These are phyloP conservation scores for Saraca asoca DNA, from an alignment of 331 rosid species.

Conservation along the genomic window DNA sequence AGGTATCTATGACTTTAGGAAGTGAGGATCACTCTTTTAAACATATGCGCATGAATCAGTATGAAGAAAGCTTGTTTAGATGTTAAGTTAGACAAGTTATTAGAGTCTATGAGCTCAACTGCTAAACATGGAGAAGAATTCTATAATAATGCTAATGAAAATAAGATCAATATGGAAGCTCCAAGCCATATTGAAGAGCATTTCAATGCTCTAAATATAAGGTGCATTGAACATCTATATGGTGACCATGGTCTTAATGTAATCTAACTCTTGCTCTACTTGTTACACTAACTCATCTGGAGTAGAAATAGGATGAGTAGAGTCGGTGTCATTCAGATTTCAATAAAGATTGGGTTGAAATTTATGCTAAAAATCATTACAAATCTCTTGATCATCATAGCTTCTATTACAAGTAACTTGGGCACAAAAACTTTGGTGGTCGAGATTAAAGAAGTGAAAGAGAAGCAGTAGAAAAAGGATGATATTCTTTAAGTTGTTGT, in stretches of 20 bases:
- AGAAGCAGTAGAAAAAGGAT: constrained; percentile 71
- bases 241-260: constrained; percentile 92
- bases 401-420: no score
- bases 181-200: constrained; percentile 72
- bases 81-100: constrained; percentile 96
- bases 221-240: constrained; percentile 86
- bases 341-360: no score
- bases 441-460: constrained; percentile 83
- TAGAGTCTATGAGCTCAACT: constrained; percentile 93
- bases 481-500: constrained; percentile 71
- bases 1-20: constrained; percentile 99
- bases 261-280: no score
- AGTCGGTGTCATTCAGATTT: no score
- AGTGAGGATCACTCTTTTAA: constrained; percentile 99
- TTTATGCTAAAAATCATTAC: no score
- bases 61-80: constrained; percentile 94
- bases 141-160: constrained; percentile 60
- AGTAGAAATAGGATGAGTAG: no score
- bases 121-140: constrained; percentile 84
- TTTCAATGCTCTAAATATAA: constrained; percentile 72
- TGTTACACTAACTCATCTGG: no score
- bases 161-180: constrained; percentile 61
- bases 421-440: constrained; percentile 70
- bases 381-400: no score
- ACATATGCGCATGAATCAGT: constrained; percentile 97